phyloP scores from a whole-genome alignment of 2,329 filamentous ascomycete species.

The Nakataea oryzae region DNA sequence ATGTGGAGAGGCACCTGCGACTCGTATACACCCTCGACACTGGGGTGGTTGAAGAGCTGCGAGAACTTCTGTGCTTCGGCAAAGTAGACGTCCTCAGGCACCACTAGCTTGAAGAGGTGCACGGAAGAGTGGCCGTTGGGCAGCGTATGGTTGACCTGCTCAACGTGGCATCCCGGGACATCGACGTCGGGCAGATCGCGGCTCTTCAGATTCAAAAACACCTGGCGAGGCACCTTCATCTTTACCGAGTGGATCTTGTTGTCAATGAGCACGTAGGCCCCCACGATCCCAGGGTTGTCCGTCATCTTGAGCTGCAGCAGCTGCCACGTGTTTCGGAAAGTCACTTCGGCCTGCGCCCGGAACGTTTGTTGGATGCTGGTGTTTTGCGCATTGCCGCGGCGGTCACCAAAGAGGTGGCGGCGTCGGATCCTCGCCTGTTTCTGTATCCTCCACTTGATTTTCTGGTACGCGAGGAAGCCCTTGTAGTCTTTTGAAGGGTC shows the following conservation, averaged over 20 bases:
- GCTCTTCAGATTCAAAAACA: constrained; percentile 87
- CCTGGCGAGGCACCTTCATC: constrained; percentile 75
- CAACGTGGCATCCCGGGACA: constrained; percentile 74
- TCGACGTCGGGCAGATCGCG: constrained; percentile 82
- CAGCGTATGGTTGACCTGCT: constrained; percentile 87
- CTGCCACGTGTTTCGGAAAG: constrained; percentile 93
- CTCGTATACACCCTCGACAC: constrained; percentile 96
- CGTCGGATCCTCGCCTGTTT: constrained; percentile 78
- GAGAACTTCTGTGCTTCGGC: constrained; percentile 75
- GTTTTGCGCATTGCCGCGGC: constrained; percentile 50
- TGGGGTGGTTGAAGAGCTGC: constrained; percentile 78
- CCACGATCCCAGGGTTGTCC: constrained; percentile 75
- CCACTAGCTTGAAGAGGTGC: constrained; percentile 87
- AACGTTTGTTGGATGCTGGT: constrained; percentile 61
- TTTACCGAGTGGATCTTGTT: constrained; percentile 82
- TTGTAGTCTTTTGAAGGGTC: constrained; percentile 76
- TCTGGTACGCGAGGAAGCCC: constrained; percentile 86
- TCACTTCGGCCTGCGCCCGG: constrained; percentile 80
- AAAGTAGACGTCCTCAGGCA: constrained; percentile 81
- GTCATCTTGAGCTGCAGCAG: constrained; percentile 78
- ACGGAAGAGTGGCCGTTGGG: constrained; percentile 92
- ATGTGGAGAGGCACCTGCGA: constrained; percentile 81
- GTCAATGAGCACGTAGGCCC: constrained; percentile 85
- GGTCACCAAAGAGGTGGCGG: constrained; percentile 87
- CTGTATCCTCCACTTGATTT: constrained; percentile 98